Evolutionary conservation across 768 basidiomycete species (phyloP).

Genomic region (Steccherinum ochraceum): DNA sequence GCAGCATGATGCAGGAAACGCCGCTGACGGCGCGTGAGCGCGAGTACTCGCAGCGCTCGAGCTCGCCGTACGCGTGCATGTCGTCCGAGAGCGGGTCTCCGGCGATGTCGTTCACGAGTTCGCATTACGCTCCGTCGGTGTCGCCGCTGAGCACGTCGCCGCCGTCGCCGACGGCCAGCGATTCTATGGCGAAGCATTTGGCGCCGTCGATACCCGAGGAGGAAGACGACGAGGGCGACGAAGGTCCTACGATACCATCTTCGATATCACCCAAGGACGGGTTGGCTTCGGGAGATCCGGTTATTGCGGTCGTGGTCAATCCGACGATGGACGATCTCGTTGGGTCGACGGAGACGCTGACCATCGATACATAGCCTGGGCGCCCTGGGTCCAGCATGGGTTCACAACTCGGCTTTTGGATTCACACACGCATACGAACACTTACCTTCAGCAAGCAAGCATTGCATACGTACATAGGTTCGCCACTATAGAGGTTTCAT

Average conservation of each 20-base stretch:
- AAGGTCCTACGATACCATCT: neutral
- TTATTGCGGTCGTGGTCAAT: slow-evolving; percentile 7
- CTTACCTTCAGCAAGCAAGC: neutral
- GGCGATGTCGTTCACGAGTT: slow-evolving; percentile 52
- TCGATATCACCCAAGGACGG: neutral
- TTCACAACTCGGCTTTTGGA: neutral
- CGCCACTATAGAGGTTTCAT: neutral
- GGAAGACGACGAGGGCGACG: neutral
- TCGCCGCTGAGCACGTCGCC: slow-evolving; percentile 26
- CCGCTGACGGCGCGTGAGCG: neutral
- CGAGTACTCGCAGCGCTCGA: slow-evolving; percentile 5
- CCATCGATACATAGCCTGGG: neutral
- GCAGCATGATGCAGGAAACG: neutral
- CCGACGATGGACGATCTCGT: neutral
- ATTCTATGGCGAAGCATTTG: slow-evolving; percentile 3
- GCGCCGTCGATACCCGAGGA: neutral
- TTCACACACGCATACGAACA: neutral
- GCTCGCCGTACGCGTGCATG: slow-evolving; percentile 23
- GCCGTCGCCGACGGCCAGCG: slow-evolving; percentile 20
- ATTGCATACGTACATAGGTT: neutral
- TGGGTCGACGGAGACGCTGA: slow-evolving; percentile 3
- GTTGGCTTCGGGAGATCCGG: neutral
- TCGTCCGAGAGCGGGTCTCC: slow-evolving; percentile 49
- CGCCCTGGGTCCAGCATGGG: no score
- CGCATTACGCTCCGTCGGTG: slow-evolving; percentile 24